Percentiles rank a stretch among this genome's conserved stretches.
Evolutionary conservation across 257 asterid species (phyloP).

Genomic region (Solanum rostratum): DNA sequence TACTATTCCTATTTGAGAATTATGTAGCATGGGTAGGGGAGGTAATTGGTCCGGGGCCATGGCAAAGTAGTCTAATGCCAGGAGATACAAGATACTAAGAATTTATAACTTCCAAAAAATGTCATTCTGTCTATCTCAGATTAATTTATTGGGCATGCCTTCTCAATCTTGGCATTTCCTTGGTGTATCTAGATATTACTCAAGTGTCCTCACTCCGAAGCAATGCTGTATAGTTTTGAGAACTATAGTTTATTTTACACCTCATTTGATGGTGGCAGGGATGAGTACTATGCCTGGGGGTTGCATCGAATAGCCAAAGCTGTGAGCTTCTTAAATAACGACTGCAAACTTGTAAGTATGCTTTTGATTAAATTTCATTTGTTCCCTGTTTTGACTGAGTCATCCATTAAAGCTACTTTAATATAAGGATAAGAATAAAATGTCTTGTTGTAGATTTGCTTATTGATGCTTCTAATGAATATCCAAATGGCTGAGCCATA

Average conservation of each 20-base stretch:
- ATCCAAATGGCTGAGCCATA: neutral
- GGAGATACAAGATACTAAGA: neutral
- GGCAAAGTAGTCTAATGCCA: neutral
- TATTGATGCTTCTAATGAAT: neutral
- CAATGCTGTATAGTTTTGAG: neutral
- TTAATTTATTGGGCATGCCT: neutral
- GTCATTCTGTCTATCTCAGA: neutral
- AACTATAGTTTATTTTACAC: neutral
- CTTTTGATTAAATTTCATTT: neutral
- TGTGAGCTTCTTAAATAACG: slow-evolving; percentile 97
- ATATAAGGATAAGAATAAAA: neutral
- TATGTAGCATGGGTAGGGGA: neutral
- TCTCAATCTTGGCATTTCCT: neutral
- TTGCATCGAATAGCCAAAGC: slow-evolving; percentile 97
- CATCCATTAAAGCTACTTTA: neutral
- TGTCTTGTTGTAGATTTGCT: neutral
- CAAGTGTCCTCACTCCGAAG: neutral
- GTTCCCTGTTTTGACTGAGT: neutral
- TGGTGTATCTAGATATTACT: neutral
- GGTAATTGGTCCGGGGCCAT: neutral
- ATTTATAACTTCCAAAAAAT: neutral
- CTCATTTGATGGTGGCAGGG: slow-evolving; percentile 36
- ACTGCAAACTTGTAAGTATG: slow-evolving; percentile 80
- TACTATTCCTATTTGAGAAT: neutral
- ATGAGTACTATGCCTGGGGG: slow-evolving; percentile 97